Evolutionary conservation across 2,329 filamentous ascomycete species (phyloP), one percentile per base, ranked within the genome.

Genomic region (Delphinella strobiligena): DNA sequence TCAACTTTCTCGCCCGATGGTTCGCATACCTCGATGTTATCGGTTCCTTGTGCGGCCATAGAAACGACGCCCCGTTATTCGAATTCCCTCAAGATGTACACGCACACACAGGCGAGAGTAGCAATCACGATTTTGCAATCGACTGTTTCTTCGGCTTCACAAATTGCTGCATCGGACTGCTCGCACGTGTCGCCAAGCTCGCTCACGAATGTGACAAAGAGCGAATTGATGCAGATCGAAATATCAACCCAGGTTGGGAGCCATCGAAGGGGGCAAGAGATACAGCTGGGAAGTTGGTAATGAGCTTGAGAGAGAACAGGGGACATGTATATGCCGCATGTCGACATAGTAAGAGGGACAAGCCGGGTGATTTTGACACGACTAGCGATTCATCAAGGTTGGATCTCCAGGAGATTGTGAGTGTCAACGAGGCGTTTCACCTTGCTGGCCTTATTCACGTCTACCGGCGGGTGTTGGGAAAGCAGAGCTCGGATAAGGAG

Each of bases 141-240:
- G 84, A 87, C 60, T 91, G 82, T 58, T 78, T 88, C 45, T 78
- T 85, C 51, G 83, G 83, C 7, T 88, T 86, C 60, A 85, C 81
- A 0, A 79, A 75, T 16, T 71, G 74, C 27, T 86, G 79, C 51
- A 72, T 85, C 19, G 72, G 76, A 32, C 72, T 84, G 27, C 68
- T 91, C 8, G 78, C 81, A 1, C 74, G 78, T 42, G 75, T 91
- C 29, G 82, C 81, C 14, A 74, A 81, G 42, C 66, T 91, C 32
- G 78, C 82, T 3, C 72, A 79, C 36, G 63, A 71, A 41, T 85
- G 81, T 50, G 82, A 87, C 51, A 62, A 65, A 16, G 69, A 76
- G 48, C 75, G 81, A 14, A 75, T 82, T 43, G 69, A 74, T 29
- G 55, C 62, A 0, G 60, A 72, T 15, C 63, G 63, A 34, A 66